Percentiles rank a stretch among this genome's conserved stretches.
phyloP scores from a whole-genome alignment of 495 filamentous ascomycete genomes.

The Xylaria curta region DNA sequence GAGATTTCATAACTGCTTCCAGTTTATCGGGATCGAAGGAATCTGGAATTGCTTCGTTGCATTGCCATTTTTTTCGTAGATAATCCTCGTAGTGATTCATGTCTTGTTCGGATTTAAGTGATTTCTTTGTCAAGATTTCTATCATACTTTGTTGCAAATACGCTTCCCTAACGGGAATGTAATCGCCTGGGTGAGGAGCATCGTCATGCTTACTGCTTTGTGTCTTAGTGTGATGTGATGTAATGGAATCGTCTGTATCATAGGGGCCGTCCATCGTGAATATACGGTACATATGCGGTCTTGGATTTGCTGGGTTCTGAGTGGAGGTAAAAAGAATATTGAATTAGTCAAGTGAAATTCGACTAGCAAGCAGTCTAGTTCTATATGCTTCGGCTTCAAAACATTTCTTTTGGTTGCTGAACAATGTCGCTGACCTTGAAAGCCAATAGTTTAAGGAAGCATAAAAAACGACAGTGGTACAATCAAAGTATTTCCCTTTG shows the following conservation, averaged over 20 bases:
- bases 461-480: not conserved
- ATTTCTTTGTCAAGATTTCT: not conserved
- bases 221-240: not conserved
- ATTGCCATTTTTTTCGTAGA: conserved; percentile 31
- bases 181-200: not conserved
- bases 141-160: not conserved
- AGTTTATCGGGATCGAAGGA: conserved; percentile 30
- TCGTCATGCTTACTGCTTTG: not conserved
- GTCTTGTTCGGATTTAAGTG: conserved; percentile 13
- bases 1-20: conserved; percentile 17
- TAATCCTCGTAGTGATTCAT: conserved; percentile 21
- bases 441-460: not conserved
- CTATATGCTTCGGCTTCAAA: not conserved
- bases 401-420: conserved; percentile 10
- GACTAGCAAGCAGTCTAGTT: not conserved
- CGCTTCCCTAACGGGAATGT: not conserved
- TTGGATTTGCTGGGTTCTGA: not conserved
- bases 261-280: not conserved
- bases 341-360: not conserved
- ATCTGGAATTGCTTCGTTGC: conserved; percentile 28
- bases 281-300: not conserved
- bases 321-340: not conserved
- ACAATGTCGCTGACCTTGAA: not conserved
- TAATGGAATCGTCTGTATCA: not conserved
- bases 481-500: conserved; percentile 1